phyloP scores from a whole-genome alignment of 805 yeast genomes.

The Kodamaea restingae region DNA sequence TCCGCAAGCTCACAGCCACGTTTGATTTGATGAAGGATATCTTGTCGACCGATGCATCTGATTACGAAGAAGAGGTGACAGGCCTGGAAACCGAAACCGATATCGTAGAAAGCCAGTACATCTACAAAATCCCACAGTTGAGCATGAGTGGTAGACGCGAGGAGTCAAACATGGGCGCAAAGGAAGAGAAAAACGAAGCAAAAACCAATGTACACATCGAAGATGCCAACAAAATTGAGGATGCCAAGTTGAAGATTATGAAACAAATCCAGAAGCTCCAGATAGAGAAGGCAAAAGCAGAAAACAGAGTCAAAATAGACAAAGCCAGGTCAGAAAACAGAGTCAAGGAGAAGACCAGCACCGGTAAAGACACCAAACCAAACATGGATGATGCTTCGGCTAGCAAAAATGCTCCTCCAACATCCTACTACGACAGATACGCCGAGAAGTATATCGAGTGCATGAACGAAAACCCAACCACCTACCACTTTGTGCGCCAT shows the following conservation, averaged over 20 bases:
- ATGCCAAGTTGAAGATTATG: no score
- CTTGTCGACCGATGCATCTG: slow-evolving; percentile 12
- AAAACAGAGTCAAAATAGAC: no score
- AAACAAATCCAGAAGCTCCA: no score
- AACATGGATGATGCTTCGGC: no score
- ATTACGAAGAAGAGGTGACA: slow-evolving; percentile 10
- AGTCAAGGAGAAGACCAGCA: no score
- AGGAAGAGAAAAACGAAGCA: background rate
- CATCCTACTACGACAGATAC: slow-evolving; percentile 14
- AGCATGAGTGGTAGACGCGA: slow-evolving; percentile 3
- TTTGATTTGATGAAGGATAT: slow-evolving; percentile 14
- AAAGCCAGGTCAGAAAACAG: no score
- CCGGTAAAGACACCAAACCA: no score
- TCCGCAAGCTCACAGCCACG: slow-evolving; percentile 10
- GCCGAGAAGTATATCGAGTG: slow-evolving; percentile 26
- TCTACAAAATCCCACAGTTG: slow-evolving; percentile 8
- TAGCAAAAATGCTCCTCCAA: no score
- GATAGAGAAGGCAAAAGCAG: no score
- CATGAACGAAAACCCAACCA: slow-evolving; percentile 39
- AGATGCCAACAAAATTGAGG: background rate
- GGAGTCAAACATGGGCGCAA: background rate
- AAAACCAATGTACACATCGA: background rate
- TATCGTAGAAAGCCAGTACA: slow-evolving; percentile 4
- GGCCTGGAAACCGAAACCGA: slow-evolving; percentile 8
- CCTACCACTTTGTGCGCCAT: slow-evolving; percentile 31